Evolutionary conservation across 164 flowering plant genomes (phyloP).

Genomic region (Liquidambar formosana): DNA sequence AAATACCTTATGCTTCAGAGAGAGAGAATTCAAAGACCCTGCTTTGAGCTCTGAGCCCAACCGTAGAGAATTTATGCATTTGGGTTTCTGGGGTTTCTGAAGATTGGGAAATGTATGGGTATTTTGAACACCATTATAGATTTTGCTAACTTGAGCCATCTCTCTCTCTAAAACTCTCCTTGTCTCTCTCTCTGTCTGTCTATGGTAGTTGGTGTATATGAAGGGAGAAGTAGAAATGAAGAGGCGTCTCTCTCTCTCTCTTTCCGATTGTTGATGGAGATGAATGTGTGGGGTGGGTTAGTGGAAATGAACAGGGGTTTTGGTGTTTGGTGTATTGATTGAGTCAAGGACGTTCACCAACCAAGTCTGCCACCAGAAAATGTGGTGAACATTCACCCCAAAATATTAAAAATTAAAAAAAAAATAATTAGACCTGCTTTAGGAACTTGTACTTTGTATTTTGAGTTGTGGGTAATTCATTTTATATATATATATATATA

Average conservation of each 20-base stretch:
- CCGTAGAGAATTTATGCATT: slow-evolving; percentile 22
- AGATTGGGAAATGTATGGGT: slow-evolving; percentile 2
- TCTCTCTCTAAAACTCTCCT: background rate
- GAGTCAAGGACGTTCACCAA: slow-evolving; percentile 4
- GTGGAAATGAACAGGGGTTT: background rate
- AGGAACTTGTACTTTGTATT: too few relatives aligned
- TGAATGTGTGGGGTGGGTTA: too few relatives aligned
- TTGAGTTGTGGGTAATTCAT: too few relatives aligned
- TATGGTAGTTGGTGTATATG: too few relatives aligned
- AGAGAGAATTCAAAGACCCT: slow-evolving; percentile 13
- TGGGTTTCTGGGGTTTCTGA: slow-evolving; percentile 26
- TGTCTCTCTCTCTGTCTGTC: too few relatives aligned
- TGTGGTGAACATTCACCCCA: too few relatives aligned
- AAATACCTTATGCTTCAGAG: slow-evolving; percentile 23
- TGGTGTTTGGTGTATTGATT: background rate
- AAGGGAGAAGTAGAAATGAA: too few relatives aligned
- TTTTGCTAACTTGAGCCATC: slow-evolving; percentile 43
- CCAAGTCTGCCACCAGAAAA: slow-evolving; percentile 3
- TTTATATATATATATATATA: too few relatives aligned
- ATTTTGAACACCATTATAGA: slow-evolving; percentile 21
- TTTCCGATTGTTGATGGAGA: background rate
- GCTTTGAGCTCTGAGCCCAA: slow-evolving; percentile 31
- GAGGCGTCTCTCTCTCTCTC: background rate
- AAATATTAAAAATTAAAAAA: too few relatives aligned
- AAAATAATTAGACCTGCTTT: too few relatives aligned